A percentile compares a stretch with the other conserved stretches of the same genome.
These are phyloP conservation scores for Fusarium marasasianum DNA, from an alignment of 2,329 filamentous ascomycete species.

Conservation along the genomic window DNA sequence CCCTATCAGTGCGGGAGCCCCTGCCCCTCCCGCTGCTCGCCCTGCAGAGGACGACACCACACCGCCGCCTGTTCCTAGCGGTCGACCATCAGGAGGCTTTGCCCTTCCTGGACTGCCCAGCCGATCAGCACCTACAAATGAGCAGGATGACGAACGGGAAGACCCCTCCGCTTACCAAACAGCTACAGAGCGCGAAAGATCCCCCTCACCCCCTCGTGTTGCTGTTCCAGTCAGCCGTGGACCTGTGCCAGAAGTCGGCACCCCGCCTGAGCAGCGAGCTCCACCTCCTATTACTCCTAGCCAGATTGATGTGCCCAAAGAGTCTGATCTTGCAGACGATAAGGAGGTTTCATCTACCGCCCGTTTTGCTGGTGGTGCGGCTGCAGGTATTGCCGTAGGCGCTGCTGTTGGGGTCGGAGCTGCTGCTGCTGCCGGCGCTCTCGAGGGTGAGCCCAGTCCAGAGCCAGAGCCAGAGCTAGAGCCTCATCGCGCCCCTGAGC, in stretches of 20 bases:
- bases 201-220: slow-evolving; percentile 80
- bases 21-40: slow-evolving; percentile 51
- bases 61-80: slow-evolving; percentile 59
- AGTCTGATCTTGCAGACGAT: slow-evolving; percentile 73
- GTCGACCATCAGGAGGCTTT: slow-evolving; percentile 78
- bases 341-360: slow-evolving; percentile 66
- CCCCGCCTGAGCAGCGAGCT: slow-evolving; percentile 58
- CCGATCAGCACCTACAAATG: slow-evolving; percentile 61
- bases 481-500: slow-evolving; percentile 6
- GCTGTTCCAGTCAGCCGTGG: slow-evolving; percentile 84
- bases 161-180: slow-evolving; percentile 55
- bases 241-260: slow-evolving; percentile 62
- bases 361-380: slow-evolving; percentile 67
- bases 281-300: slow-evolving; percentile 70
- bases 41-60: slow-evolving; percentile 59
- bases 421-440: slow-evolving; percentile 32
- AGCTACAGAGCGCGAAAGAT: slow-evolving; percentile 56
- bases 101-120: slow-evolving; percentile 80
- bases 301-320: slow-evolving; percentile 70
- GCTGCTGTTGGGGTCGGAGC: slow-evolving; percentile 33
- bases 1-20: slow-evolving; percentile 67
- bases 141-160: slow-evolving; percentile 59
- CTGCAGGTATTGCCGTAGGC: slow-evolving; percentile 50
- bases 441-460: slow-evolving; percentile 38
- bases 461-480: slow-evolving; percentile 29